Percentiles rank a stretch among this genome's conserved stretches.
Evolutionary conservation across 495 filamentous ascomycete species (phyloP).

Genomic region (Daldinia grandis): DNA sequence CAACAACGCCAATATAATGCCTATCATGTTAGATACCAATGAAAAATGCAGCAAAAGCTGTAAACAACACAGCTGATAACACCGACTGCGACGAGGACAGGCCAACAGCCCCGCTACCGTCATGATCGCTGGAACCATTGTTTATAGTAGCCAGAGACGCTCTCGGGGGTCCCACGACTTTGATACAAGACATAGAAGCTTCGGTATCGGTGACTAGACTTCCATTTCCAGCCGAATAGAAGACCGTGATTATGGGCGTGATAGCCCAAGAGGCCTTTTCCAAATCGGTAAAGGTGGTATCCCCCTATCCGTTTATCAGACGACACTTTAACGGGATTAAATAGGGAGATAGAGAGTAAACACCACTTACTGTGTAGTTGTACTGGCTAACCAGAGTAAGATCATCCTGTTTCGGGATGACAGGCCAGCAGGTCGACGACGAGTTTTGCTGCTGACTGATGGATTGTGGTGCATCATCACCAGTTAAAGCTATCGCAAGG

Average conservation of each 20-base stretch:
- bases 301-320: conserved; percentile 25
- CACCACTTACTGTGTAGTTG: conserved; percentile 6
- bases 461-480: conserved; percentile 13
- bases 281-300: background rate
- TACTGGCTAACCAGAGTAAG: conserved; percentile 33
- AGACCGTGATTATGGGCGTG: conserved; percentile 40
- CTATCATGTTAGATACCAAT: conserved; percentile 1
- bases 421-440: conserved; percentile 38
- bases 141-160: conserved; percentile 33
- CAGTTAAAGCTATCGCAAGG: conserved; percentile 31
- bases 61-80: background rate
- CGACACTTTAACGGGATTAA: background rate
- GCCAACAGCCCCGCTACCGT: conserved; percentile 11
- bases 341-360: background rate
- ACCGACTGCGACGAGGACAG: conserved; percentile 7
- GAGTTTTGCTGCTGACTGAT: conserved; percentile 30
- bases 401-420: conserved; percentile 39
- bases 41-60: conserved; percentile 2
- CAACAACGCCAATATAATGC: conserved; percentile 4
- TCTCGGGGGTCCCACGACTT: conserved; percentile 30
- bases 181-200: conserved; percentile 37
- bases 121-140: conserved; percentile 8
- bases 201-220: conserved; percentile 21
- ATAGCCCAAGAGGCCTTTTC: conserved; percentile 21
- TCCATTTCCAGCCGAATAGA: conserved; percentile 22